Evolutionary conservation across 1,284 basidiomycete species (phyloP).

Genomic region (Boletus nobilissimus): DNA sequence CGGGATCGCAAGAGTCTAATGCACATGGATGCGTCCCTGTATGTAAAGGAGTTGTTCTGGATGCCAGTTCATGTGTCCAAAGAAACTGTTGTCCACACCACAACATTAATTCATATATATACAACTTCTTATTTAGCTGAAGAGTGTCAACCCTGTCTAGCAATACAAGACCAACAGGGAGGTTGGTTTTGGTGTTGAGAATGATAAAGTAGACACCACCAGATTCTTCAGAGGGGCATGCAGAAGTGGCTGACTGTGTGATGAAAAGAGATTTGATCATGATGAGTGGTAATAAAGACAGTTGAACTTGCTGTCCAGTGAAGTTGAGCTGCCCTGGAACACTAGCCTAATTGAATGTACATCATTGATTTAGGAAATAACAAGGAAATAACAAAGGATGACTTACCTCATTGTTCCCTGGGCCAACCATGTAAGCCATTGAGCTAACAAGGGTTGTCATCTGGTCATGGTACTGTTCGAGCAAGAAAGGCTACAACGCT

Average conservation of each 20-base stretch:
- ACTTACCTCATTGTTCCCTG: conserved; percentile 41
- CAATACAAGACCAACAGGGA: conserved; percentile 38
- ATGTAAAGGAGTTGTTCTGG: too few species aligned
- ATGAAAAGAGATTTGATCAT: neutral
- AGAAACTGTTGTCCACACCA: too few species aligned
- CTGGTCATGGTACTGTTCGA: conserved; percentile 44
- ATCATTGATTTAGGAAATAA: neutral
- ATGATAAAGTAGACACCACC: conserved; percentile 41
- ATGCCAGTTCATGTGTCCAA: too few species aligned
- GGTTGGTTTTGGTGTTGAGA: conserved; percentile 39
- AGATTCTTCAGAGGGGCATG: conserved; percentile 44
- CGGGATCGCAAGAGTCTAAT: too few species aligned
- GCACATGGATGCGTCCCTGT: too few species aligned
- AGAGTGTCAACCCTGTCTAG: conserved; percentile 21
- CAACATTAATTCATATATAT: too few species aligned
- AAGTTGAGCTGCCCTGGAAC: conserved; percentile 42
- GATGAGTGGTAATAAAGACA: fast-evolving
- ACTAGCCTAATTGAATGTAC: conserved; percentile 14
- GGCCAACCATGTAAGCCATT: conserved; percentile 43
- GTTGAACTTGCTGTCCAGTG: conserved; percentile 39
- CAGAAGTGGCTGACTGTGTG: conserved; percentile 40
- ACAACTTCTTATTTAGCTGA: too few species aligned
- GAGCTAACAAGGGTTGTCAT: conserved; percentile 38
- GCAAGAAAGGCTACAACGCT: conserved; percentile 39
- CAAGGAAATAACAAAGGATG: neutral